Evolutionary conservation across 2,329 filamentous ascomycete species (phyloP).

Genomic region (Pseudogymnoascus sp.): DNA sequence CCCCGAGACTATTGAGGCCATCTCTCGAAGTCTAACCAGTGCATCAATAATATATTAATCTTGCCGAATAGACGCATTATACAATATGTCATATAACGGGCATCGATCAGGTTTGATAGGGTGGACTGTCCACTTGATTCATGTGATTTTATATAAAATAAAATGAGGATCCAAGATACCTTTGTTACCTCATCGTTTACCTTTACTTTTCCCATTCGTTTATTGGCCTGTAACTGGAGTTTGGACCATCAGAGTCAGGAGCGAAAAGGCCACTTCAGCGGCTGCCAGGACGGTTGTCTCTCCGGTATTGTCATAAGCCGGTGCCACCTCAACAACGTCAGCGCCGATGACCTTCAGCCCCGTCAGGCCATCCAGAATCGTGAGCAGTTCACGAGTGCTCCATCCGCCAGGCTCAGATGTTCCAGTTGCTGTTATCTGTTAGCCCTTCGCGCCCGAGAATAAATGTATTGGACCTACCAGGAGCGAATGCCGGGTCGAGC

Average conservation of each 20-base stretch:
- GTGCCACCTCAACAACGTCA: constrained; percentile 56
- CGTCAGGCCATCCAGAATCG: constrained; percentile 50
- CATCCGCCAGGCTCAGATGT: constrained; percentile 56
- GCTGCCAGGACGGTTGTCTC: constrained; percentile 48
- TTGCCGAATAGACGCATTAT: background rate
- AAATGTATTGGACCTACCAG: constrained; percentile 30
- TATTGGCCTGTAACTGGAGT: constrained; percentile 23
- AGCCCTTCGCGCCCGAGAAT: constrained; percentile 20
- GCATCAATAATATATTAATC: background rate
- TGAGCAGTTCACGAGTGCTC: constrained; percentile 51
- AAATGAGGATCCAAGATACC: background rate
- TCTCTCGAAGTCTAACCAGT: background rate
- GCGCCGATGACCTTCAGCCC: constrained; percentile 51
- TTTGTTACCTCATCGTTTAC: background rate
- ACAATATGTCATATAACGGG: background rate
- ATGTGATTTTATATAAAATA: background rate
- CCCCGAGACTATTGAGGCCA: background rate
- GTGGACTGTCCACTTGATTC: background rate
- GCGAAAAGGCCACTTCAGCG: constrained; percentile 39
- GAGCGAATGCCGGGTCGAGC: constrained; percentile 43
- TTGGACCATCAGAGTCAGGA: constrained; percentile 38
- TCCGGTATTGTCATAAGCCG: constrained; percentile 53
- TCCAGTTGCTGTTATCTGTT: constrained; percentile 26
- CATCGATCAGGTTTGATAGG: background rate
- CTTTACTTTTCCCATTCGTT: background rate